Conservation (phyloP, 1,284 basidiomycete genomes). For the Rhodotorula sp. region DNA sequence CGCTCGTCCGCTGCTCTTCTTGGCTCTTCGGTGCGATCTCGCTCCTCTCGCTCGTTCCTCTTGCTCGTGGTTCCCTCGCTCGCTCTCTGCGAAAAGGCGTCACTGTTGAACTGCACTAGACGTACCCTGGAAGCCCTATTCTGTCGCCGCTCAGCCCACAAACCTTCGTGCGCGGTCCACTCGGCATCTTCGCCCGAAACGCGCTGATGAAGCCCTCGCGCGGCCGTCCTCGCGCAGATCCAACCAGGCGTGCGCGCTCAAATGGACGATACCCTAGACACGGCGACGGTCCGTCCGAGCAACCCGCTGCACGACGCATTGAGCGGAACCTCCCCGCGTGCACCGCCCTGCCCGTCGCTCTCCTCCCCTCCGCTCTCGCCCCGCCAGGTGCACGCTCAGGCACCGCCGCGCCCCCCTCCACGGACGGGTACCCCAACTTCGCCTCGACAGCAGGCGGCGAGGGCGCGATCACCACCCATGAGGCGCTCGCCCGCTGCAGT, state of each 20-base stretch:
- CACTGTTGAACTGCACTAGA: too few species aligned
- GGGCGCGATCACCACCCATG: background rate
- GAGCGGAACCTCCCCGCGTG: background rate
- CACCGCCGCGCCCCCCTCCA: background rate
- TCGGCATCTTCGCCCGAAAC: too few species aligned
- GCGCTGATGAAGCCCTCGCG: background rate
- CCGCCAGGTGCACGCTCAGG: too few species aligned
- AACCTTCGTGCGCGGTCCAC: too few species aligned
- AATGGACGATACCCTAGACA: background rate
- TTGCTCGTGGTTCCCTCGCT: too few species aligned
- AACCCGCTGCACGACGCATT: slow-evolving; percentile 5
- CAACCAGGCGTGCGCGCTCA: too few species aligned
- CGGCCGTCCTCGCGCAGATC: background rate
- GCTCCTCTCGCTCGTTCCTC: too few species aligned
- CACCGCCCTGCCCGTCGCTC: slow-evolving; percentile 3
- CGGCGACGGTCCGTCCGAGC: background rate
- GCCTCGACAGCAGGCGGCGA: background rate
- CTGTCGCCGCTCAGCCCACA: too few species aligned
- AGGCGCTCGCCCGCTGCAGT: background rate
- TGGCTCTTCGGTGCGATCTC: too few species aligned
- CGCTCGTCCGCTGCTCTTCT: too few species aligned
- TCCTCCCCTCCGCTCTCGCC: background rate
- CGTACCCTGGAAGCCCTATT: too few species aligned
- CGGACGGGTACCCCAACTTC: background rate
- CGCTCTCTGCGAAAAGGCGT: too few species aligned